Conservation (phyloP, 371 early-diverging fungal genomes). For the Mitosporidium daphniae region DNA sequence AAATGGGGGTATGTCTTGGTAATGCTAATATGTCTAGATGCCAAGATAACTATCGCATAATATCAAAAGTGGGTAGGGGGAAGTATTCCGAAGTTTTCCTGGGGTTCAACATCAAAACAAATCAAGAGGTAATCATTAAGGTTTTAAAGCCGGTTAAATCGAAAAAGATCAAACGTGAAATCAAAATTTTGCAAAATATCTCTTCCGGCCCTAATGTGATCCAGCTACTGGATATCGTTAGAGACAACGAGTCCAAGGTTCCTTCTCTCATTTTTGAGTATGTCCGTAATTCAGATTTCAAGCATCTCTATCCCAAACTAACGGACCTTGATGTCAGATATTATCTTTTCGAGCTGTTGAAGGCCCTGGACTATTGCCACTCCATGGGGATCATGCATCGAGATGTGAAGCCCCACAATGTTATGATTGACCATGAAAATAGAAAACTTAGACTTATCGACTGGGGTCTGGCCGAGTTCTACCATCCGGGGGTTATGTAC, state of each 20-base stretch:
- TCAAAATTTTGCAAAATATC: conserved; percentile 82
- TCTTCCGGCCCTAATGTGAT: conserved; percentile 69
- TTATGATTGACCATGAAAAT: conserved; percentile 88
- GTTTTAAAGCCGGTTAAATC: conserved; percentile 92
- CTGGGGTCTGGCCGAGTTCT: conserved; percentile 99
- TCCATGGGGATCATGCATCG: conserved; percentile 97
- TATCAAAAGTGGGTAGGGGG: conserved; percentile 80
- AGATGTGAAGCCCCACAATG: conserved; percentile 98
- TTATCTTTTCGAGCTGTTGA: conserved; percentile 78
- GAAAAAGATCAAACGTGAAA: conserved; percentile 95
- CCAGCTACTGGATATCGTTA: conserved; percentile 59
- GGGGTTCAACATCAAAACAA: conserved; percentile 28
- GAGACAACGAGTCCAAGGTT: conserved; percentile 50
- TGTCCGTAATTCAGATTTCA: conserved; percentile 44
- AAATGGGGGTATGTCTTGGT: conserved; percentile 24
- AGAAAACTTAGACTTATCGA: conserved; percentile 56
- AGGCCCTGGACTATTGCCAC: conserved; percentile 83
- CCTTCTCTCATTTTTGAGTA: conserved; percentile 85
- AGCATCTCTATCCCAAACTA: conserved; percentile 28
- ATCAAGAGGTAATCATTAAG: conserved; percentile 31
- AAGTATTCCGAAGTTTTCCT: conserved; percentile 98
- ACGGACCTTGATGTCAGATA: conserved; percentile 67
- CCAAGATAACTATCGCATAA: conserved; percentile 80
- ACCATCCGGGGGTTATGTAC: conserved; percentile 79
- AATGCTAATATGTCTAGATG: conserved; percentile 9